phyloP scores from a whole-genome alignment of 257 asterid genomes.

The Thymus quinquecostatus region DNA sequence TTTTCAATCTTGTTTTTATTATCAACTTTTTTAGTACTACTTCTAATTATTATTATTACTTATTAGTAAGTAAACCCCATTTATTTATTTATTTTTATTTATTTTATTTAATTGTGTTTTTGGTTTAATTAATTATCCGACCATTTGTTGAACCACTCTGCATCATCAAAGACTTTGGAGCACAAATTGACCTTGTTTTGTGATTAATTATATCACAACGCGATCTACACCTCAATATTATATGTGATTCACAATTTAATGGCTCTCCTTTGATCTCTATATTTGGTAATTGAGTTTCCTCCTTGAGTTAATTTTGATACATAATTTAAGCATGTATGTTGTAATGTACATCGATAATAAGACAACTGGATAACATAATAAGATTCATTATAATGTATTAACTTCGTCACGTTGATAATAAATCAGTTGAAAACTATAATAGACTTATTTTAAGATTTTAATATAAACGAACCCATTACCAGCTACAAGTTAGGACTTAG shows the following conservation, averaged over 20 bases:
- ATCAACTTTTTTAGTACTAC: slow-evolving; percentile 19
- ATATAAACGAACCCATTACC: no score
- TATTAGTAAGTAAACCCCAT: slow-evolving; percentile 6
- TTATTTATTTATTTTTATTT: background rate
- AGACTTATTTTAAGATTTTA: no score
- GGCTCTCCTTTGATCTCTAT: background rate
- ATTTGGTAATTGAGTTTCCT: background rate
- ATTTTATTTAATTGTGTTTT: no score
- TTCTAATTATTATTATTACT: slow-evolving; percentile 22
- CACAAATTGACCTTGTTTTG: slow-evolving; percentile 26
- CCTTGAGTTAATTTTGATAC: no score
- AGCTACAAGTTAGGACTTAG: no score
- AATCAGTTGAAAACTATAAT: no score
- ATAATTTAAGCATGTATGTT: no score
- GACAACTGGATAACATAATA: no score
- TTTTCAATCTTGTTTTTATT: slow-evolving; percentile 36
- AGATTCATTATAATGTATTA: no score
- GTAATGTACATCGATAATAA: no score
- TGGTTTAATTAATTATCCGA: slow-evolving; percentile 10
- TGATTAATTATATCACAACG: background rate
- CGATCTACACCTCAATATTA: background rate
- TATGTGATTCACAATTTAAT: background rate
- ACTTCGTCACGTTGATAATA: no score
- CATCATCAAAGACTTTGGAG: slow-evolving; percentile 30
- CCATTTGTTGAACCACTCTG: slow-evolving; percentile 51